These are phyloP conservation scores for Trichomonascaceae sp. DNA, from an alignment of 1,139 yeast species.

Conservation along the genomic window DNA sequence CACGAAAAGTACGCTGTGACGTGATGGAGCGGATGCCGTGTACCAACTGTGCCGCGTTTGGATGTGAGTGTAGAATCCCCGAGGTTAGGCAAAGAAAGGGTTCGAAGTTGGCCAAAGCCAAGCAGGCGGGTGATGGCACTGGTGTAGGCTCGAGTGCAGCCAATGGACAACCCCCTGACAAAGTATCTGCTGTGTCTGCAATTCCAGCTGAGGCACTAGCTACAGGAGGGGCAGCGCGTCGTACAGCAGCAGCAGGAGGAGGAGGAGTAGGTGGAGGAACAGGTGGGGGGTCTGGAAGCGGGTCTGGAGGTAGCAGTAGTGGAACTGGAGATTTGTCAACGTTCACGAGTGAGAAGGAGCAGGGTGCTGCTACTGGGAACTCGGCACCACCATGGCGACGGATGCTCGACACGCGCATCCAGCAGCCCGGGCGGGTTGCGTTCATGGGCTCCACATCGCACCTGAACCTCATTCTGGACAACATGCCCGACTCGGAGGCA, in stretches of 20 bases:
- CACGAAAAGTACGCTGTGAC: slow-evolving; percentile 60
- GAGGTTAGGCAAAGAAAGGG: slow-evolving; percentile 33
- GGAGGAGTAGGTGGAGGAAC: no score
- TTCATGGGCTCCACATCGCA: slow-evolving; percentile 24
- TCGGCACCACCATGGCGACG: no score
- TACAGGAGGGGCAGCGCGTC: background rate
- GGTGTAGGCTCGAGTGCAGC: background rate
- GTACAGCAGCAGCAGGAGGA: background rate
- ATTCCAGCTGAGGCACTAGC: slow-evolving; percentile 4
- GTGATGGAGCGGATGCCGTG: slow-evolving; percentile 65
- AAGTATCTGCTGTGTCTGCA: slow-evolving; percentile 7
- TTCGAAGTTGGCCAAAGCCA: slow-evolving; percentile 1
- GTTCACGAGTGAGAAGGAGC: slow-evolving; percentile 1
- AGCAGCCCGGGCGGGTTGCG: slow-evolving; percentile 17
- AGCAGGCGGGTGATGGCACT: background rate
- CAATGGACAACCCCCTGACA: slow-evolving; percentile 1
- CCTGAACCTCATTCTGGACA: slow-evolving; percentile 22
- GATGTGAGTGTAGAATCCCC: slow-evolving; percentile 59
- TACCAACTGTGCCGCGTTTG: slow-evolving; percentile 64
- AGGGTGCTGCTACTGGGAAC: slow-evolving; percentile 7
- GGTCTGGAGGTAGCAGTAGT: background rate
- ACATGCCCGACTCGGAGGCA: slow-evolving; percentile 18
- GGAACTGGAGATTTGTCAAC: slow-evolving; percentile 2
- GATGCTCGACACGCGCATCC: slow-evolving; percentile 11
- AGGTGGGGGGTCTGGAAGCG: background rate